phyloP scores from a whole-genome alignment of 2,329 filamentous ascomycete genomes.

The Penicillium capsulatum region DNA sequence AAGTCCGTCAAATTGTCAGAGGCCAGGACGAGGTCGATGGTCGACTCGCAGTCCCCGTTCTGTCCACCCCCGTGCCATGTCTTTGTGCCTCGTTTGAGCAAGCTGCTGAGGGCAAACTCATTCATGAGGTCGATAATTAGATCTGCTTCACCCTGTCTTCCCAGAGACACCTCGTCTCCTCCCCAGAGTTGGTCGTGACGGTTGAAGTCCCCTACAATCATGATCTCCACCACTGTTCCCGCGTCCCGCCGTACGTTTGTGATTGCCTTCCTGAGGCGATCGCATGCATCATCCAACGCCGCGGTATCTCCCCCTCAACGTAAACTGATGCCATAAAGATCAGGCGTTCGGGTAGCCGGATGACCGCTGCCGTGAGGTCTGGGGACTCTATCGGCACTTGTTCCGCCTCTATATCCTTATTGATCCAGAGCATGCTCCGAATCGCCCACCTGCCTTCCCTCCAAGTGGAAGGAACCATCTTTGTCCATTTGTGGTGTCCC shows the following conservation, averaged over 20 bases:
- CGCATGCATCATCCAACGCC: slow-evolving; percentile 13
- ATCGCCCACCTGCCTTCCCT: slow-evolving; percentile 24
- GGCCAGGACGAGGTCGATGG: too few species aligned
- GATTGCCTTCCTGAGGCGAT: slow-evolving; percentile 19
- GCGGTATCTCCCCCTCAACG: slow-evolving; percentile 15
- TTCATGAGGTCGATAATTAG: slow-evolving; percentile 37
- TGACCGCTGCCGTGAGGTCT: too few species aligned
- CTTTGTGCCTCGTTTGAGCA: slow-evolving; percentile 36
- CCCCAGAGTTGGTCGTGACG: slow-evolving; percentile 27
- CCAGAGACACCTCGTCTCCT: slow-evolving; percentile 28
- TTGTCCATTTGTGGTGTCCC: too few species aligned
- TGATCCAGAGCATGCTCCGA: slow-evolving; percentile 27
- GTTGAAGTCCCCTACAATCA: too few species aligned
- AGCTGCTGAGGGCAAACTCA: too few species aligned
- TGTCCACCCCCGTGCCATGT: slow-evolving; percentile 29
- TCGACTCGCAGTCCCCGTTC: slow-evolving; percentile 18
- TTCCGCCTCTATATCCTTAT: slow-evolving; percentile 24
- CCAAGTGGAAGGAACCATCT: too few species aligned
- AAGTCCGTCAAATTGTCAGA: too few species aligned
- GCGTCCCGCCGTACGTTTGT: slow-evolving; percentile 15
- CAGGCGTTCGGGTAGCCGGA: too few species aligned
- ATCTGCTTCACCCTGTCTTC: slow-evolving; percentile 36
- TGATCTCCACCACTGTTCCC: slow-evolving; percentile 19
- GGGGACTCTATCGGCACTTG: too few species aligned
- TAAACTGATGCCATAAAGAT: slow-evolving; percentile 28